These are phyloP conservation scores for Naganishia friedmannii DNA, from an alignment of 768 basidiomycete species.

Conservation along the genomic window DNA sequence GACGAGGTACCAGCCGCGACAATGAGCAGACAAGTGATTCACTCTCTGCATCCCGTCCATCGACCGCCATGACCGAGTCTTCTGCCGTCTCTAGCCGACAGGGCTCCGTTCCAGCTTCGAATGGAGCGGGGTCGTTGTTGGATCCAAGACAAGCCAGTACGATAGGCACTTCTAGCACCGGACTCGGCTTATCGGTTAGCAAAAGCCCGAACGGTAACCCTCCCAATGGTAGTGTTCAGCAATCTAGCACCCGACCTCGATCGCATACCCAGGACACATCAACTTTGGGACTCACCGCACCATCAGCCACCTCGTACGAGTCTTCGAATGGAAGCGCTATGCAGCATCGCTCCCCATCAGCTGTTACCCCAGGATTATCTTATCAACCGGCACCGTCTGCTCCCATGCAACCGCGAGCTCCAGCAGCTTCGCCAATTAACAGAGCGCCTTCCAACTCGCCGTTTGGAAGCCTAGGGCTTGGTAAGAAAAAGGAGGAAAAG, in stretches of 20 bases:
- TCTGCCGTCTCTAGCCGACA: neutral
- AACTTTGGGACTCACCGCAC: neutral
- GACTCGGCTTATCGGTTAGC: constrained; percentile 1
- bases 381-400: neutral
- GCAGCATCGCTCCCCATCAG: neutral
- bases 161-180: neutral
- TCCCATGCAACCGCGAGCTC: neutral
- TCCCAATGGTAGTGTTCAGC: neutral
- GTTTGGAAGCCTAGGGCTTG: constrained; percentile 10
- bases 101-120: neutral
- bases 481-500: constrained; percentile 18
- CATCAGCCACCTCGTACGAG: constrained; percentile 3
- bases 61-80: constrained; percentile 5
- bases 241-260: constrained; percentile 1
- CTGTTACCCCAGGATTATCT: neutral
- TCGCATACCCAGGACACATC: constrained; percentile 14
- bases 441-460: constrained; percentile 6
- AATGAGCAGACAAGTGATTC: constrained; percentile 23
- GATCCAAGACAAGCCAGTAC: neutral
- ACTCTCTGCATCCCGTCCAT: neutral
- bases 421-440: neutral
- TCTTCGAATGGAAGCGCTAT: neutral
- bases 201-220: constrained; percentile 6
- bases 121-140: neutral
- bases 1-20: constrained; percentile 10